A percentile compares a stretch with the other conserved stretches of the same genome.
Conservation (phyloP, 345 rosid species). For the Mallotus nudiflorus region DNA sequence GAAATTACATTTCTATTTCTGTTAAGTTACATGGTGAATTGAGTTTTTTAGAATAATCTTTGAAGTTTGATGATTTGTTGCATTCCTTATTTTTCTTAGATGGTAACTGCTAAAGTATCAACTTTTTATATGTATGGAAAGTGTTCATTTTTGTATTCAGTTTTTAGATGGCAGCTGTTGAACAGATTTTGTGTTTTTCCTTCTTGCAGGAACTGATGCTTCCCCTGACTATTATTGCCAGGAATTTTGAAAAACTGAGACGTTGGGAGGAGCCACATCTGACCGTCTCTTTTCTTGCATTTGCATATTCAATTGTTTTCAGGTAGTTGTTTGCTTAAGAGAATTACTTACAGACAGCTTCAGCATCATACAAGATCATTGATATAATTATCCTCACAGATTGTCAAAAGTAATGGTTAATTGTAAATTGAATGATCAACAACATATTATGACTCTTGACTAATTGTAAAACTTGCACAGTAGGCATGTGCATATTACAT, state of each 20-base stretch:
- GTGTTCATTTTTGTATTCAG: background rate
- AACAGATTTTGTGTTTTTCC: background rate
- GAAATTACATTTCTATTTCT: background rate
- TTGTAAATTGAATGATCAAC: no score
- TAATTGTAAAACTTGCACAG: no score
- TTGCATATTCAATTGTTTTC: slow-evolving; percentile 65
- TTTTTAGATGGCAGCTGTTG: background rate
- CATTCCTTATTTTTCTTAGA: background rate
- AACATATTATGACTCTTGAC: no score
- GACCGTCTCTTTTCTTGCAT: slow-evolving; percentile 75
- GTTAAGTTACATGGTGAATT: background rate
- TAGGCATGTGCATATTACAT: no score
- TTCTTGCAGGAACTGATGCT: slow-evolving; percentile 75
- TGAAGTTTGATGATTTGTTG: background rate
- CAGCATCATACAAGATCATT: background rate
- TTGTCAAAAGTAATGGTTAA: no score
- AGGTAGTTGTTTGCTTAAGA: slow-evolving; percentile 50
- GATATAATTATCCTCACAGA: no score
- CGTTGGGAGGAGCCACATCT: slow-evolving; percentile 89
- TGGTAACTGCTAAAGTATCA: no score
- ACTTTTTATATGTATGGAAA: no score
- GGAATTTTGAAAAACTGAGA: slow-evolving; percentile 67
- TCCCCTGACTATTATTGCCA: slow-evolving; percentile 60
- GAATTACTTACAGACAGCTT: background rate
- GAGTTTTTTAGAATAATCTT: background rate